Percentiles rank a stretch among this genome's conserved stretches.
phyloP scores from a whole-genome alignment of 2,329 filamentous ascomycete genomes.

The Colletotrichum eremochloae region DNA sequence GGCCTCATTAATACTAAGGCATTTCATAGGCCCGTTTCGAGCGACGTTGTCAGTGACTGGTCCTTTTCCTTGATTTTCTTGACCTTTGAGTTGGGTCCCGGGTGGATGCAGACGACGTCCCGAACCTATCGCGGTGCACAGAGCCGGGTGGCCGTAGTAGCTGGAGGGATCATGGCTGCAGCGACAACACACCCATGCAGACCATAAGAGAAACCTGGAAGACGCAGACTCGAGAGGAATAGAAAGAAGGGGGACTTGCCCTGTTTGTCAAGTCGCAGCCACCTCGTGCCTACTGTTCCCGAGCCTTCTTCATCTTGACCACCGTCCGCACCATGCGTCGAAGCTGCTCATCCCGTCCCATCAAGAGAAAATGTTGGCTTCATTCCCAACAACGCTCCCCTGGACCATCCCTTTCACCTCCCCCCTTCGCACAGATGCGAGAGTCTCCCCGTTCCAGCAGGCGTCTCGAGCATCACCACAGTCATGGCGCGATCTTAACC shows the following conservation, averaged over 20 bases:
- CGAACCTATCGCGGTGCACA: constrained; percentile 60
- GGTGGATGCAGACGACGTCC: constrained; percentile 53
- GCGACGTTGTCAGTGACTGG: constrained; percentile 52
- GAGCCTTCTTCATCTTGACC: constrained; percentile 27
- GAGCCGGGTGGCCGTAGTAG: constrained; percentile 50
- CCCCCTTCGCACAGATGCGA: constrained; percentile 14
- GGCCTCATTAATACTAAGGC: constrained; percentile 55
- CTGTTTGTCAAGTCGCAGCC: constrained; percentile 23
- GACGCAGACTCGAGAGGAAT: constrained; percentile 23
- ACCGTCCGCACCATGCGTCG: constrained; percentile 27
- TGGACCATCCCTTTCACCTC: neutral
- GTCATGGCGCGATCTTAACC: constrained; percentile 33
- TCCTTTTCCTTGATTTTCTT: constrained; percentile 57
- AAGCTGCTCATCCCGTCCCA: constrained; percentile 32
- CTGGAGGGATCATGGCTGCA: constrained; percentile 59
- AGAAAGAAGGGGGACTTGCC: constrained; percentile 32
- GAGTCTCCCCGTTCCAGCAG: constrained; percentile 28
- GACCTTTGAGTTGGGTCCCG: constrained; percentile 52
- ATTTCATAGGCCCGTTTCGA: constrained; percentile 55
- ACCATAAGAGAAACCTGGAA: constrained; percentile 15
- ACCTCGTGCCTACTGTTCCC: constrained; percentile 17
- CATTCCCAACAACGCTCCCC: constrained; percentile 1
- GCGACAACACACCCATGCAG: constrained; percentile 60
- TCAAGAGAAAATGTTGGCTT: neutral
- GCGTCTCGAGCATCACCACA: constrained; percentile 31